Evolutionary conservation across 805 yeast genomes (phyloP), one percentile per base, ranked within the genome.

Genomic region (Starmerella cellae): DNA sequence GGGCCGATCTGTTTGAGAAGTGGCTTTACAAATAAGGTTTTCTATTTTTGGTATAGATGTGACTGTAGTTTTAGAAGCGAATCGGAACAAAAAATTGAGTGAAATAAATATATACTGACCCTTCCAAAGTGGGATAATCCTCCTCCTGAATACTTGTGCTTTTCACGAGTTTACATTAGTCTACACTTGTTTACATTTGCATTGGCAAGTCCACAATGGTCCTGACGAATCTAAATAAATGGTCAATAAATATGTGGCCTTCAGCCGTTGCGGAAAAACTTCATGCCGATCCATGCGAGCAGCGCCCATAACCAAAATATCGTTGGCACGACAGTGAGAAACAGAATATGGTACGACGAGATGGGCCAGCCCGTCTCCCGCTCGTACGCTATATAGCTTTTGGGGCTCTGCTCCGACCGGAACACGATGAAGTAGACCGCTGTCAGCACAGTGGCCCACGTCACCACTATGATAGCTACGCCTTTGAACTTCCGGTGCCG

Each of bases 251-350:
- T 8, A 9, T 13, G 28, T 24, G 11, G 28, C 16, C 3, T 23
- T 23, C 21, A 79, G 19, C 91, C 79, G 55, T 82, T 91, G 43
- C 84, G 66, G 60, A 82, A 82, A 43, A 82, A 62, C 59, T 82
- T 82, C 70, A 82, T 67, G 29, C 91, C 87, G 35, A 76, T 66
- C 94, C 94, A 82, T 10, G 85, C 74, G 3, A 71, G 62, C 9
- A 75, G 61, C 33, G 85, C 74, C 93, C 94, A 82, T 4, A 75
- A 58, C 81, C 82, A 75, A 1, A 60, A 54, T 16, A 62, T 56
- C 8, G 63, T 66, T 4, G 66, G 62, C 11, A 59, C 35, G 22
- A 66, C 50, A 9, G 62, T 39, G 5, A 60, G 18, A 1, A 66
- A 54, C 6, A 60, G 50, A 1, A 63, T 57, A 47, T 66, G 64